These are phyloP conservation scores for Coniochaeta sp. DNA, from an alignment of 2,329 filamentous ascomycete genomes.

Conservation along the genomic window DNA sequence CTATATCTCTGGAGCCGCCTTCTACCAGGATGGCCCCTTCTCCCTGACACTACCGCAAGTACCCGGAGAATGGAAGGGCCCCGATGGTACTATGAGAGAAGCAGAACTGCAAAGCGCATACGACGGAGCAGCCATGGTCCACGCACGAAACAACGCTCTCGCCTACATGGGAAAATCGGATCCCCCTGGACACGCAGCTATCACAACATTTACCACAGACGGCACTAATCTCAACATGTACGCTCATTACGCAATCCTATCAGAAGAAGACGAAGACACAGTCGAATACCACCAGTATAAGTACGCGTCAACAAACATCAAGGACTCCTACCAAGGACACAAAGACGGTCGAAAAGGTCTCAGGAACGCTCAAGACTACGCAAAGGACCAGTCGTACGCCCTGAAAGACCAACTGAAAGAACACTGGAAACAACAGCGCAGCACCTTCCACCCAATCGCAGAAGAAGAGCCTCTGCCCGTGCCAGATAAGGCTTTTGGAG, in stretches of 20 bases:
- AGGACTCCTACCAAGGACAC: too few species aligned
- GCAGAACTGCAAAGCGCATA: conserved; percentile 14
- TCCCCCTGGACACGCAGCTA: conserved; percentile 10
- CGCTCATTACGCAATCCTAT: conserved; percentile 16
- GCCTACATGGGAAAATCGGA: conserved; percentile 9
- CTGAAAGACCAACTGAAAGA: too few species aligned
- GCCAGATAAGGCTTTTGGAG: too few species aligned
- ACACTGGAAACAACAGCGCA: too few species aligned
- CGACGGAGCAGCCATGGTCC: conserved; percentile 19
- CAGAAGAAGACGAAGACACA: conserved; percentile 8
- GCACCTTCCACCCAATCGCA: too few species aligned
- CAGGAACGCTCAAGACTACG: too few species aligned
- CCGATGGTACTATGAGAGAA: conserved; percentile 6
- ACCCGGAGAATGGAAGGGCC: conserved; percentile 16
- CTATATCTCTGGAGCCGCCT: conserved; percentile 10
- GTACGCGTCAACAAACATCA: too few species aligned
- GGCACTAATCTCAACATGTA: conserved; percentile 16
- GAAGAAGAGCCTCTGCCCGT: too few species aligned
- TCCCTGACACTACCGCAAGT: conserved; percentile 20
- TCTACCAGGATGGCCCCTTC: conserved; percentile 10
- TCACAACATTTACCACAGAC: conserved; percentile 19
- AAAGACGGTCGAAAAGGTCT: too few species aligned
- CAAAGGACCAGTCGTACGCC: too few species aligned
- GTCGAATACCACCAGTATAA: conserved; percentile 15
- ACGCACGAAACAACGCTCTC: conserved; percentile 18